Evolutionary conservation across 805 yeast species (phyloP), one percentile per base, ranked within the genome.

Genomic region (Candida andamanensis): DNA sequence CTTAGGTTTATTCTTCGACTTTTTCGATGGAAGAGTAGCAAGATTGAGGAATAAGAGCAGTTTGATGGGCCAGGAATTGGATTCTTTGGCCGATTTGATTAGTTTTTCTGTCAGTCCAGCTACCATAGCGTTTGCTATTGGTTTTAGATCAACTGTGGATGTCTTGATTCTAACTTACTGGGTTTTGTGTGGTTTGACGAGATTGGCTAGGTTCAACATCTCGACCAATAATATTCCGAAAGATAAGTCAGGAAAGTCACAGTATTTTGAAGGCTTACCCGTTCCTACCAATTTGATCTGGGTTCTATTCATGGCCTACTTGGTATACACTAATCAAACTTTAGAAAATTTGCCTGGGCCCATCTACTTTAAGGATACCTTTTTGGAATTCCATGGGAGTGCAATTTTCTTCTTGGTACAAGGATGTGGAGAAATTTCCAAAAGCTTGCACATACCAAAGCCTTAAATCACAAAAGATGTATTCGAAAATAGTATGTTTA

Each of bases 91-190:
- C 15, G 98, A 92, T 60, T 74, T 92, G 49, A 75, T 90, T 22
- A 85, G 95, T 9, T 92, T 92, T 56, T 95, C 97, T 41, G 95
- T 90, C 20, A 89, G 95, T 2, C 98, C 98, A 2, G 95, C 96
- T 37, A 71, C 86, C 11, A 80, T 85, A 56, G 98, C 95, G 4
- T 92, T 87, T 56, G 78, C 89, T 28, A 75, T 89, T 52, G 98
- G 98, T 4, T 76, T 89, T 54, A 85, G 85, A 50, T 67, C 95
- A 4, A 82, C 95, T 0, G 53, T 79, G 11, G 98, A 92, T 54
- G 83, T 80, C 3, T 65, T 85, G 37, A 53, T 84, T 15, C 71
- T 92, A 40, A 71, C 85, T 3, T 84, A 76, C 56, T 87, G 94
- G 69, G 95, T 90, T 2, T 70, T 90, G 33, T 89, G 97, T 61